Evolutionary conservation across 2,329 filamentous ascomycete species (phyloP), one percentile per base, ranked within the genome.

Genomic region (Lachnellula hyalina): DNA sequence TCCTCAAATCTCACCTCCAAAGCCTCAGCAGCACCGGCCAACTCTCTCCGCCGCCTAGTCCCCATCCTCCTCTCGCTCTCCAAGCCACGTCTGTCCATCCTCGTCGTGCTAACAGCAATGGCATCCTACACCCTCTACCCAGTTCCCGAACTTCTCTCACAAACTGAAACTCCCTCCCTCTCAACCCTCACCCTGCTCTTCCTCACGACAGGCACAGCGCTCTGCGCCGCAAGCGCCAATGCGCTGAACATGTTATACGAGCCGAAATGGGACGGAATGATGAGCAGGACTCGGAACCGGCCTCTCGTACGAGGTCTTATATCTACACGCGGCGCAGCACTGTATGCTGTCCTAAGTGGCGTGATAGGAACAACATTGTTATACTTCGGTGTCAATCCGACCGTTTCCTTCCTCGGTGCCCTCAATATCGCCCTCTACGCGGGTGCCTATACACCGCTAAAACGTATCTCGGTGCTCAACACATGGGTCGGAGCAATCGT

Each of bases 221-320:
- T 96, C 19, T 94, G 90, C 70, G 89, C 84, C n/a, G 90, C 92
- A 44, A 90, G 88, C 56, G 94, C 94, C 44, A 99, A 99, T 70
- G 84, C 94, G 1, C 78, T 97, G 62, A 99, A 99, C 73, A 99
- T 99, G 94, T 84, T 96, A 55, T 91, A 96, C 73, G 94, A 99
- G 73, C 89, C 86, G 9, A 79, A 85, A 56, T 92, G 92, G 68
- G 94, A 99, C 71, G 90, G 91, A 46, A 84, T 88, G 66, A 99
- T 99, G 94, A 85, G 82, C 36, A 84, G 94, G n/a, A 99, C 94
- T 2, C 82, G 90, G 28, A 96, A 96, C 64, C 77, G 94, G 4
- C 94, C 94, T 0, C 77, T 99, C 0, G 94, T 96, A 3, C 83
- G 94, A 47, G 84, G 84, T 7, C 81, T 99, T 1, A 77, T 99